Base-by-base conservation (phyloP, 306 rosid genomes). In the Canavalia gladiata region DNA sequence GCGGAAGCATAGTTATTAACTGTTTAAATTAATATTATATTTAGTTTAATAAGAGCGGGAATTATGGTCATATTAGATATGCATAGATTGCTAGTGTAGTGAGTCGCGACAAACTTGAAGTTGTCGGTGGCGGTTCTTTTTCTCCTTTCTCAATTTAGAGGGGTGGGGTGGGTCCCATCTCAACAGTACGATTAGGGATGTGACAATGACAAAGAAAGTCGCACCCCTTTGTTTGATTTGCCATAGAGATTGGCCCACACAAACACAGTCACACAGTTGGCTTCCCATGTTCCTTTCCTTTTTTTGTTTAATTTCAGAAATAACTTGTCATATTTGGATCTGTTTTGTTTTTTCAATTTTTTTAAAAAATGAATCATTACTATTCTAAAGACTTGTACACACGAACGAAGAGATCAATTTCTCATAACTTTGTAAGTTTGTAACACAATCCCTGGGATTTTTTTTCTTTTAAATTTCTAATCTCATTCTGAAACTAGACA, bases 41-140 rank as follows among this genome's bases (percentile, higher is more conserved):
- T 62, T 62, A 5, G 3, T 49, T 58, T 29, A n/a, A 55, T 9
- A 18, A 0, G 60, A 42, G 30, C 13, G 11, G 29, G 34, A 1
- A 2, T n/a, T 9, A 37, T 74, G 67, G 25, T 11, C 4, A 67
- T 42, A 41, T 51, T 54, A 42, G 52, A 67, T 67, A 67, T 8
- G 29, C 30, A 31, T 30, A 10, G 28, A 8, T 42, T 51, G 74
- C 37, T 68, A 0, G 2, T 25, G 2, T 18, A 18, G 52, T 10
- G 75, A 59, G 67, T 5, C 1, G n/a, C 64, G 84, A 85, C 83
- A 85, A 81, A 33, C 6, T 11, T 63, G 60, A 18, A 56, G 81
- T 13, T 65, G 88, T 85, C 86, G 83, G 88, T 81, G 85, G 42
- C 9, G 42, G 42, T 18, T 65, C 9, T 66, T 47, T 41, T 54